Percentiles rank a stretch among this genome's conserved stretches.
Evolutionary conservation across 305 asterid genomes (phyloP).

Genomic region (Rubia balearica): DNA sequence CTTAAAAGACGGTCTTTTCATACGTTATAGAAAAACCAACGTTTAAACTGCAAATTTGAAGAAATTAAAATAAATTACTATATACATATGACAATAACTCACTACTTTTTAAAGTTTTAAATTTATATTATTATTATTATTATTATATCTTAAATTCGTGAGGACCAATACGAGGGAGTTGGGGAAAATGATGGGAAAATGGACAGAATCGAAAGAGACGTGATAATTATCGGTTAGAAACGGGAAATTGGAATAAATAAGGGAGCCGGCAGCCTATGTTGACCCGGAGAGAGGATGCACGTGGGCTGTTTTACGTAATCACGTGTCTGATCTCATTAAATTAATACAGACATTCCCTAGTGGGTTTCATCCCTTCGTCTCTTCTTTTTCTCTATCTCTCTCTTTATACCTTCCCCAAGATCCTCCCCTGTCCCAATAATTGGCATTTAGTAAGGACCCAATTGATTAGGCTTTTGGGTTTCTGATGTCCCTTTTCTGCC

Average conservation of each 20-base stretch:
- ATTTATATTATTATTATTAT: too few species aligned
- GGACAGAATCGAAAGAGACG: not conserved
- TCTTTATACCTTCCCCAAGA: not conserved
- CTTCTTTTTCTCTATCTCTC: not conserved
- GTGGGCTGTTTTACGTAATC: not conserved
- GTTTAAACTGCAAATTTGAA: too few species aligned
- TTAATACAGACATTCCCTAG: not conserved
- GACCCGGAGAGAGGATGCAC: not conserved
- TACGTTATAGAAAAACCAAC: too few species aligned
- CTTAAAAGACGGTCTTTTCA: too few species aligned
- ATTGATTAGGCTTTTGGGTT: not conserved
- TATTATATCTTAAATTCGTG: not conserved
- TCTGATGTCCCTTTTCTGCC: not conserved
- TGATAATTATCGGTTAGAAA: not conserved
- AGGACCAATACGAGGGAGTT: not conserved
- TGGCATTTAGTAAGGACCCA: not conserved
- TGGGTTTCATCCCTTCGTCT: not conserved
- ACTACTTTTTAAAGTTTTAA: too few species aligned
- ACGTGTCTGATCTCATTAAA: not conserved
- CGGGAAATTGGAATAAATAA: not conserved
- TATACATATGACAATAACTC: too few species aligned
- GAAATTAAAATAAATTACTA: too few species aligned
- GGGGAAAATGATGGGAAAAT: not conserved
- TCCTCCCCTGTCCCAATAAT: not conserved
- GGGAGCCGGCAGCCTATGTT: not conserved